Base-by-base conservation (phyloP, 1,284 basidiomycete species). In the Fomitiporia mediterranea region DNA sequence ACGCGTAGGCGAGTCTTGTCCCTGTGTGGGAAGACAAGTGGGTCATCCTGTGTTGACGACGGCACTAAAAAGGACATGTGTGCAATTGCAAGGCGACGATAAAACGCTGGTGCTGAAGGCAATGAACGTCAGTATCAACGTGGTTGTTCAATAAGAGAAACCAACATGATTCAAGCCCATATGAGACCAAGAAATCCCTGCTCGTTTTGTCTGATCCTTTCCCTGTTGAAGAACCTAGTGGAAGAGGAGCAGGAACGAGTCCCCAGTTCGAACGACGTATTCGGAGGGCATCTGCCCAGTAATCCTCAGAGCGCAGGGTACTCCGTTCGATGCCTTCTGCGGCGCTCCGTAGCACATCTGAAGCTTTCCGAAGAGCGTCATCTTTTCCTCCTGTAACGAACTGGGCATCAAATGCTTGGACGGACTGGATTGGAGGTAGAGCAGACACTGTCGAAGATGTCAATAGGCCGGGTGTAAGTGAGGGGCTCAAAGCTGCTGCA, bases 211-310 rank as follows among this genome's bases (percentile, higher is more conserved):
- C 88, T 11, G 84, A 79, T 30, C 85, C 84, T 68, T 86, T 87
- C 8, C 85, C 87, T 0, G 74, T 82, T 0, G 81, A 72, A 25
- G 83, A 77, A 37, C 86, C 86, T 46, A 74, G 71, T 4, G 87
- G 88, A 39, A 89, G 74, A 35, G 88, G 87, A 2, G 89, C 86
- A 30, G 89, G 86, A 42, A 85, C 77, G 27, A 91, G 70, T 8
- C 83, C 78, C 89, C 89, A 91, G 60, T 91, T 91, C 3, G 76
- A 80, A 61, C 79, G 71, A 59, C 89, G 74, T 39, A 89, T 83
- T 64, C 80, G 84, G 49, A 91, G 74, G 4, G 89, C 89, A 66
- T 91, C 81, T 5, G 82, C 72, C 89, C 89, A 91, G 63, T 90
- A 91, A 58, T 74, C 79, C 65, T 89, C 87, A 30, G 81, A 79